Percentiles rank a stretch among this genome's conserved stretches.
These are phyloP conservation scores for Nepenthes alata DNA, from an alignment of 179 eudicot genomes.

Conservation along the genomic window DNA sequence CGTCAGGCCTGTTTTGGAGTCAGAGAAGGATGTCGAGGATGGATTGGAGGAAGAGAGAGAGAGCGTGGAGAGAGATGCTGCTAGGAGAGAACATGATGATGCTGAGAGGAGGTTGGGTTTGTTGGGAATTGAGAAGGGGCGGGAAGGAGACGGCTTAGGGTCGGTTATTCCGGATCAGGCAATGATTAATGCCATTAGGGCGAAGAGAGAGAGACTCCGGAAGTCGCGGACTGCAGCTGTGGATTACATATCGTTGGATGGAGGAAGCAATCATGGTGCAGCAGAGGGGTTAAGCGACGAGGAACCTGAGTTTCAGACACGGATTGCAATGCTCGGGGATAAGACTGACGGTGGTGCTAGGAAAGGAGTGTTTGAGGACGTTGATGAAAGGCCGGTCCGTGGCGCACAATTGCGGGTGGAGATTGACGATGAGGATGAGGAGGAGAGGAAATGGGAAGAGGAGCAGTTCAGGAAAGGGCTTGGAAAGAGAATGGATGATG, in stretches of 20 bases:
- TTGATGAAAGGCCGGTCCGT: conserved; percentile 30
- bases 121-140: conserved; percentile 22
- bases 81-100: conserved; percentile 22
- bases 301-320: conserved; percentile 76
- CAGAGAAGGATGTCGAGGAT: conserved; percentile 9
- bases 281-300: conserved; percentile 96
- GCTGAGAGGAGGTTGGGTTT: conserved; percentile 16
- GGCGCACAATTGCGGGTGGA: conserved; percentile 16
- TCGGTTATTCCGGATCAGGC: conserved; percentile 43
- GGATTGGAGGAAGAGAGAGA: conserved; percentile 13
- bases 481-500: conserved; percentile 80
- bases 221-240: conserved; percentile 57
- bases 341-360: conserved; percentile 26
- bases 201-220: conserved; percentile 66
- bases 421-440: conserved; percentile 73
- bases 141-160: conserved; percentile 4
- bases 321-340: conserved; percentile 70
- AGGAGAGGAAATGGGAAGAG: conserved; percentile 91
- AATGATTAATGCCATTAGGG: conserved; percentile 49
- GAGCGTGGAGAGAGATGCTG: conserved; percentile 9
- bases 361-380: conserved; percentile 75
- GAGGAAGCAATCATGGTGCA: conserved; percentile 84
- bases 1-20: conserved; percentile 34
- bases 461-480: conserved; percentile 86
- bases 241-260: conserved; percentile 73